These are phyloP conservation scores for Beta corolliflora DNA, from an alignment of 179 eudicot genomes.

Conservation along the genomic window DNA sequence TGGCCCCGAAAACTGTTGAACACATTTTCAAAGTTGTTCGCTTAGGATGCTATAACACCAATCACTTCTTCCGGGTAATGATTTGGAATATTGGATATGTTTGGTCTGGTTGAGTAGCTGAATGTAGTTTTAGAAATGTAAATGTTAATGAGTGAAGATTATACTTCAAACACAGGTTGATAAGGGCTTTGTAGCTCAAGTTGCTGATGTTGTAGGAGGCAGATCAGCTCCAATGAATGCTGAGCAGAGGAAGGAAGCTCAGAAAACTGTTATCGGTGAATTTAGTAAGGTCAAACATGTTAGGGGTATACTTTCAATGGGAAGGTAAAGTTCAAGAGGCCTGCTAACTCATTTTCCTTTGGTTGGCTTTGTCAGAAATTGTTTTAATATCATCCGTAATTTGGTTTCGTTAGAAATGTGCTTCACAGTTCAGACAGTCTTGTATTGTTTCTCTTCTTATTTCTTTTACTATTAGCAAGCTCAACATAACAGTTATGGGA, in stretches of 20 bases:
- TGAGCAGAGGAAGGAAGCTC: conserved; percentile 79
- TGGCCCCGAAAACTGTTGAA: conserved; percentile 92
- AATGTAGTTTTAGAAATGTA: not conserved
- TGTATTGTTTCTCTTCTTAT: not conserved
- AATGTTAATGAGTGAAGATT: not conserved
- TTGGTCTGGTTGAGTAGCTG: not conserved
- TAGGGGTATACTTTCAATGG: conserved; percentile 96
- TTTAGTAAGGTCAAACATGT: conserved; percentile 91
- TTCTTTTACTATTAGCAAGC: not conserved
- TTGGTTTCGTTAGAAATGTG: not conserved
- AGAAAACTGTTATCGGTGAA: conserved; percentile 81
- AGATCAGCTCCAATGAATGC: conserved; percentile 88
- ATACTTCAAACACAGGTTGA: conserved; percentile 58
- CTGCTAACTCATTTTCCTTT: not conserved
- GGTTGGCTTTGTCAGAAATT: not conserved
- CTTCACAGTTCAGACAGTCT: not conserved
- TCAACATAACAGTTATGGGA: not conserved
- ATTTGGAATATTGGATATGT: conserved; percentile 2
- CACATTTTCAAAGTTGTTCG: conserved; percentile 97
- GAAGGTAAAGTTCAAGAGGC: conserved; percentile 59
- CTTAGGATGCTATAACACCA: conserved; percentile 85
- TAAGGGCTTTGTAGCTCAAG: conserved; percentile 98
- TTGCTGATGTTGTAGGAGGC: conserved; percentile 87
- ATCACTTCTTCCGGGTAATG: conserved; percentile 91
- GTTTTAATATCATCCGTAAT: too few relatives aligned